Conservation (phyloP, 495 filamentous ascomycete genomes). For the Penicilliopsis zonata region DNA sequence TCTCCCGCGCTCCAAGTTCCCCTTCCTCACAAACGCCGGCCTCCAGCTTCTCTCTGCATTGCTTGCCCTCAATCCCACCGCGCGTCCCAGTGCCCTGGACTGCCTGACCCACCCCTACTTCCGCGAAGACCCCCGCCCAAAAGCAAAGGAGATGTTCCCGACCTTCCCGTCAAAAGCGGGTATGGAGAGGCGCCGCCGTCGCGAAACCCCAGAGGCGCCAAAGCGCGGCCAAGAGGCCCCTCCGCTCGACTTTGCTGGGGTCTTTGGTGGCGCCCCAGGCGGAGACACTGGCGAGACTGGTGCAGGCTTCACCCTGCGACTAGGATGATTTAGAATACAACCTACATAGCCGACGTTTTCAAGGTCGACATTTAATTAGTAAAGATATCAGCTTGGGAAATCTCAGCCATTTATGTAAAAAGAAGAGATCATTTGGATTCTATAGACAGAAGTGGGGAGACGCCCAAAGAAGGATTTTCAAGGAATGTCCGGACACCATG, state of each 20-base stretch:
- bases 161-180: conserved; percentile 92
- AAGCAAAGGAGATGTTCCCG: conserved; percentile 76
- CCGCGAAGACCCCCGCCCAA: conserved; percentile 76
- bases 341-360: too few species aligned
- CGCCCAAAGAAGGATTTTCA: too few species aligned
- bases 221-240: conserved; percentile 60
- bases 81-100: conserved; percentile 56
- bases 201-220: conserved; percentile 79
- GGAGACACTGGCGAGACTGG: conserved; percentile 64
- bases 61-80: conserved; percentile 62
- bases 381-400: too few species aligned
- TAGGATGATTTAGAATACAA: conserved; percentile 34
- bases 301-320: conserved; percentile 68
- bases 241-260: conserved; percentile 55
- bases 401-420: too few species aligned
- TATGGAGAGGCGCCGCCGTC: conserved; percentile 66
- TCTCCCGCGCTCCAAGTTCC: conserved; percentile 57
- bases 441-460: too few species aligned
- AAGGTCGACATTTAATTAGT: conserved; percentile 1
- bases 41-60: conserved; percentile 53
- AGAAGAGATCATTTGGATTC: too few species aligned
- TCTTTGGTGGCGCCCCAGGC: conserved; percentile 65
- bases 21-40: conserved; percentile 68
- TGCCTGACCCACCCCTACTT: conserved; percentile 78
- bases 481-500: too few species aligned